A percentile compares a stretch with the other conserved stretches of the same genome.
Conservation (phyloP, 2,329 filamentous ascomycete genomes). For the Catunica adiposa region DNA sequence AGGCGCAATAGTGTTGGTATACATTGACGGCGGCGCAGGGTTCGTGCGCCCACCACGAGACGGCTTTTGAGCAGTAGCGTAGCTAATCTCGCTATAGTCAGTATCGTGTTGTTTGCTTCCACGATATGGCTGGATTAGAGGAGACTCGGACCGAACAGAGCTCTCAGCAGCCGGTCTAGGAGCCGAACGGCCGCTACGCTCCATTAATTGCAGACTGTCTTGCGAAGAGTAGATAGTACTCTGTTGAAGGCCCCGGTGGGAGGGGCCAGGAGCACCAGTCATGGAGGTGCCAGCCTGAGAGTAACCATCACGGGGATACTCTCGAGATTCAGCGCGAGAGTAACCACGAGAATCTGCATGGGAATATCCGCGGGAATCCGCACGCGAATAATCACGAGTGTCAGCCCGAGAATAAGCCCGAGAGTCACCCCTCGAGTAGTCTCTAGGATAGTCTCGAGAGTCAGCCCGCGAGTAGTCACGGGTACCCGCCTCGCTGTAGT, state of each 20-base stretch:
- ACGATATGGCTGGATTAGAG: conserved; percentile 8
- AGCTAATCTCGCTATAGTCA: conserved; percentile 2
- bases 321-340: background rate
- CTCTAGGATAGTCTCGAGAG: background rate
- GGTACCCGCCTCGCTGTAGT: background rate
- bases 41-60: background rate
- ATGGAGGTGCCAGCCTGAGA: conserved; percentile 4
- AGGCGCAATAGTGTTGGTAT: conserved; percentile 11
- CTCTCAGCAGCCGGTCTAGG: background rate
- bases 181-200: background rate
- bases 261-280: background rate
- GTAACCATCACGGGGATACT: background rate
- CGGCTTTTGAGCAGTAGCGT: background rate
- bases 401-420: background rate
- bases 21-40: conserved; percentile 7
- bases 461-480: conserved; percentile 1
- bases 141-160: background rate
- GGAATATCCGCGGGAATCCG: background rate
- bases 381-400: background rate
- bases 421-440: background rate
- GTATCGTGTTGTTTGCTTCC: background rate
- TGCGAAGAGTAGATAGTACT: conserved; percentile 9
- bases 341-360: background rate
- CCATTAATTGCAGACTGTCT: conserved; percentile 1
- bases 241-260: conserved; percentile 5